A percentile compares a stretch with the other conserved stretches of the same genome.
Conservation (phyloP, 2,329 filamentous ascomycete genomes). For the Metarhizium guizhouense region DNA sequence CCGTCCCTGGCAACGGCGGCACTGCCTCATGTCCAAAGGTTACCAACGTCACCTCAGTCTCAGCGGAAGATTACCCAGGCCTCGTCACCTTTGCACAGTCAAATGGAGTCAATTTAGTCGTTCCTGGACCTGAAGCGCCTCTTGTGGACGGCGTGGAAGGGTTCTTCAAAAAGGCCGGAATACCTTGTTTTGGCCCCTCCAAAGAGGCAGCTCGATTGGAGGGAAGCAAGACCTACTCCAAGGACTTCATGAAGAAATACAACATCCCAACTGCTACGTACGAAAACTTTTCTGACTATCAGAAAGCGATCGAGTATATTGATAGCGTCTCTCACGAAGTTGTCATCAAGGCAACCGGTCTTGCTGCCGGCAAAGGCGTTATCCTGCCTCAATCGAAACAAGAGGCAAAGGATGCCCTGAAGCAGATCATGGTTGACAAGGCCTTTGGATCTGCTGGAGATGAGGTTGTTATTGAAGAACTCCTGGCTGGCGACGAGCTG, state of each 20-base stretch:
- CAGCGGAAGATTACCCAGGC: slow-evolving; percentile 66
- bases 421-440: slow-evolving; percentile 81
- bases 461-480: slow-evolving; percentile 94
- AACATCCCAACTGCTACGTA: slow-evolving; percentile 86
- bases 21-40: slow-evolving; percentile 64
- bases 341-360: slow-evolving; percentile 88
- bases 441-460: slow-evolving; percentile 81
- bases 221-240: slow-evolving; percentile 93
- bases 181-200: slow-evolving; percentile 78
- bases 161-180: slow-evolving; percentile 65
- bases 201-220: slow-evolving; percentile 82
- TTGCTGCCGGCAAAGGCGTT: slow-evolving; percentile 93
- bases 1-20: slow-evolving; percentile 76
- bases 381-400: slow-evolving; percentile 75
- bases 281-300: slow-evolving; percentile 76
- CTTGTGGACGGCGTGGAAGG: slow-evolving; percentile 84
- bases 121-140: slow-evolving; percentile 89
- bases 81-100: slow-evolving; percentile 68
- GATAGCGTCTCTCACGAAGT: slow-evolving; percentile 62
- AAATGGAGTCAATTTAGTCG: slow-evolving; percentile 69
- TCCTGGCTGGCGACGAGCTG: slow-evolving; percentile 82
- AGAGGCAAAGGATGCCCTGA: slow-evolving; percentile 73
- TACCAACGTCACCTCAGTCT: slow-evolving; percentile 60
- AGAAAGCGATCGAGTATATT: slow-evolving; percentile 64
- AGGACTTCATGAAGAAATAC: slow-evolving; percentile 93